These are phyloP conservation scores for Bipolaris sorokiniana DNA, from an alignment of 2,329 filamentous ascomycete species.

Conservation along the genomic window DNA sequence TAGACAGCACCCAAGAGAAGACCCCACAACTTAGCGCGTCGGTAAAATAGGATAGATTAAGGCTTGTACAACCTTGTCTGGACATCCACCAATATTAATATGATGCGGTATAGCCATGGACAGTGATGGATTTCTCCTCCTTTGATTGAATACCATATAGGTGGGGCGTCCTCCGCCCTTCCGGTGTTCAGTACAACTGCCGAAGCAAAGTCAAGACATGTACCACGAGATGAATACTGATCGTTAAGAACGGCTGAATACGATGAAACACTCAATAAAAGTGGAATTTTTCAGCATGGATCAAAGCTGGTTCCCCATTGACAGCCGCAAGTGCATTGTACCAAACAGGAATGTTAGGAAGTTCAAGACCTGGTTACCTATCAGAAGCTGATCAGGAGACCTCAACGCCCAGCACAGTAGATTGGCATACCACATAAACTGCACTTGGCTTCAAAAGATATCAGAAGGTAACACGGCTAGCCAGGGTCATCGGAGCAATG, in stretches of 20 bases:
- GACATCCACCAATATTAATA: slow-evolving; percentile 10
- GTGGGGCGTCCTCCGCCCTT: slow-evolving; percentile 11
- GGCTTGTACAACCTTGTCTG: slow-evolving; percentile 18
- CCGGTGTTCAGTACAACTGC: slow-evolving; percentile 10
- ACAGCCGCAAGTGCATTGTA: neutral
- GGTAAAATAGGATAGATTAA: slow-evolving; percentile 22
- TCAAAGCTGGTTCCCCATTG: neutral
- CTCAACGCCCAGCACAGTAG: neutral
- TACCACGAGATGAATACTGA: slow-evolving; percentile 8
- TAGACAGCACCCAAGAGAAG: neutral
- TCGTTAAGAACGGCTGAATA: neutral
- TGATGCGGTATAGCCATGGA: neutral
- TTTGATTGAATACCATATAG: neutral
- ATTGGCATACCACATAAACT: neutral
- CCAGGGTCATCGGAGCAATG: neutral
- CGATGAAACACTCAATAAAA: neutral
- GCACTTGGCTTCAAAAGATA: neutral
- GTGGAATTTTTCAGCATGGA: too few species aligned
- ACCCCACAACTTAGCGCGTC: slow-evolving; percentile 24
- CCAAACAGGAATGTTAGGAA: neutral
- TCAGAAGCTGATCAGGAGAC: neutral
- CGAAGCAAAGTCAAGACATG: slow-evolving; percentile 15
- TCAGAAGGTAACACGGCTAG: neutral
- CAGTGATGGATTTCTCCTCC: neutral
- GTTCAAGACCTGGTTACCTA: neutral